phyloP scores from a whole-genome alignment of 2,329 filamentous ascomycete genomes.

The Cadophora gregata region DNA sequence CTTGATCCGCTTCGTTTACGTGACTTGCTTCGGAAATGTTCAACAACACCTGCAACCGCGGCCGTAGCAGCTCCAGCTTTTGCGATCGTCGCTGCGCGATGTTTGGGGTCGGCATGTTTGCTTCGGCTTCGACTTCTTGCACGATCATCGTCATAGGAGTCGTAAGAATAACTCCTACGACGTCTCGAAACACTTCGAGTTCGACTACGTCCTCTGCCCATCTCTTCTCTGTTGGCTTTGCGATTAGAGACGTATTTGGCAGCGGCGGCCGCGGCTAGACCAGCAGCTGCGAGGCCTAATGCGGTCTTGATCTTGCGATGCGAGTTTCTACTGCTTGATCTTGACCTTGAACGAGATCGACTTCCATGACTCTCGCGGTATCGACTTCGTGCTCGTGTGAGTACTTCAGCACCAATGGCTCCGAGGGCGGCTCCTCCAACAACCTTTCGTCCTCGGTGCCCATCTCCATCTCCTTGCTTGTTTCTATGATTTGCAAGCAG shows the following conservation, averaged over 20 bases:
- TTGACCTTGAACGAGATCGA: slow-evolving; percentile 48
- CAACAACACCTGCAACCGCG: slow-evolving; percentile 62
- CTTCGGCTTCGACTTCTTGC: slow-evolving; percentile 50
- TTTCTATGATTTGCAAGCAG: slow-evolving; percentile 61
- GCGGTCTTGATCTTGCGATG: slow-evolving; percentile 63
- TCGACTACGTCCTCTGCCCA: slow-evolving; percentile 57
- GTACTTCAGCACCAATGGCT: slow-evolving; percentile 65
- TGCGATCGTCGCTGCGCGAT: slow-evolving; percentile 41
- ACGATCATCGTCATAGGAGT: slow-evolving; percentile 41
- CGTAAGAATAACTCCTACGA: slow-evolving; percentile 47
- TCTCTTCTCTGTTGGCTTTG: slow-evolving; percentile 65
- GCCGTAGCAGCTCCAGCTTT: slow-evolving; percentile 56
- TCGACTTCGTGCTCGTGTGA: slow-evolving; percentile 64
- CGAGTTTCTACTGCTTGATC: slow-evolving; percentile 44
- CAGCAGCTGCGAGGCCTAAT: slow-evolving; percentile 66
- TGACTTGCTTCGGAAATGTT: slow-evolving; percentile 63
- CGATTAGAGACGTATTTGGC: slow-evolving; percentile 67
- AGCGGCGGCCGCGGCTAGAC: slow-evolving; percentile 68
- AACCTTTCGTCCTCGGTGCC: slow-evolving; percentile 41
- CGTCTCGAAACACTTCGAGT: slow-evolving; percentile 52
- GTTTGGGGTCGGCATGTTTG: slow-evolving; percentile 57
- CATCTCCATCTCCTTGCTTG: slow-evolving; percentile 42
- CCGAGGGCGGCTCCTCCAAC: slow-evolving; percentile 64
- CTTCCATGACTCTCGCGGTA: slow-evolving; percentile 60
- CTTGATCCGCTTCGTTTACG: slow-evolving; percentile 50